Evolutionary conservation across 1,284 basidiomycete species (phyloP).

Genomic region (Veloboletus limbatus): DNA sequence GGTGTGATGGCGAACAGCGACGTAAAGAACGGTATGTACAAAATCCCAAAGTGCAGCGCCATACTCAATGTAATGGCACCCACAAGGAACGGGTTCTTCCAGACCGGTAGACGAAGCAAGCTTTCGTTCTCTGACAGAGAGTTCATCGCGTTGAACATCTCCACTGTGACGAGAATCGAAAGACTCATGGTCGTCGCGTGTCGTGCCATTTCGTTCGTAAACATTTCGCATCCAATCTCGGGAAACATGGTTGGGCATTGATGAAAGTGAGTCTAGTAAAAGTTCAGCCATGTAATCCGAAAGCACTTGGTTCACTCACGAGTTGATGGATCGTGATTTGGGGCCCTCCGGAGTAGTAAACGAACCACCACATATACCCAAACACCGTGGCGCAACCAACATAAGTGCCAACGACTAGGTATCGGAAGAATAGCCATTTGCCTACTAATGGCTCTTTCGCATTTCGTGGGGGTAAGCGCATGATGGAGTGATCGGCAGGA

Average conservation of each 20-base stretch:
- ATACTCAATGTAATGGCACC: conserved; percentile 87
- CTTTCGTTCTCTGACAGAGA: conserved; percentile 98
- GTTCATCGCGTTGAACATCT: conserved; percentile 99
- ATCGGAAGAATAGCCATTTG: conserved; percentile 94
- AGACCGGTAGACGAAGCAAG: conserved; percentile 82
- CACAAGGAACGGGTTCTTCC: conserved; percentile 93
- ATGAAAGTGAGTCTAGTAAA: conserved; percentile 85
- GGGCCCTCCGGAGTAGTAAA: conserved; percentile 86
- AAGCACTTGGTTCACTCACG: conserved; percentile 47
- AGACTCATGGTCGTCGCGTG: conserved; percentile 95
- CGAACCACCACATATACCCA: conserved; percentile 99
- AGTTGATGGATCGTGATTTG: conserved; percentile 93
- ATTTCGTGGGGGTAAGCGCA: conserved; percentile 88
- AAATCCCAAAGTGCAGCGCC: conserved; percentile 88
- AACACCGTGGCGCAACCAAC: conserved; percentile 95
- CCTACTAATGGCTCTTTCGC: conserved; percentile 89
- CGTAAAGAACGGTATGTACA: conserved; percentile 94
- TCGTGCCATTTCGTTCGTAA: conserved; percentile 79
- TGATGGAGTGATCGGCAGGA: conserved; percentile 93
- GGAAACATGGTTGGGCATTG: conserved; percentile 82
- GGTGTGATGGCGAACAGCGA: conserved; percentile 90
- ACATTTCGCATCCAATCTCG: conserved; percentile 92
- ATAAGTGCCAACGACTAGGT: conserved; percentile 90
- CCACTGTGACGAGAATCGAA: conserved; percentile 90
- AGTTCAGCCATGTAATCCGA: conserved; percentile 10